Conservation (phyloP, 140 eudicot species). For the Ambrosia hybrid region DNA sequence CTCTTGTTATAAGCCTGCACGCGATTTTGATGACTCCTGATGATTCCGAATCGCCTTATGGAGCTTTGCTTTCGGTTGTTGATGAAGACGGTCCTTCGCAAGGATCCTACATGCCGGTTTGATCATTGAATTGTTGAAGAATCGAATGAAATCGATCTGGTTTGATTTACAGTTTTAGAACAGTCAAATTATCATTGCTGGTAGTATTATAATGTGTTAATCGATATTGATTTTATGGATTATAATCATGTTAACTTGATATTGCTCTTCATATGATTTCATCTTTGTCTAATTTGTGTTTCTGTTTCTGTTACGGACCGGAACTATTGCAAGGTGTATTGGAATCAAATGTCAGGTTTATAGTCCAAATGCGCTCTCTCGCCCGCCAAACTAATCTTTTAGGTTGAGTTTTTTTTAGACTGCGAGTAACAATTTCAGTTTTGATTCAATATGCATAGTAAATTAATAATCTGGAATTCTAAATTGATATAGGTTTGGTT, state of each 20-base stretch:
- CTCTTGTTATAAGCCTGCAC: slow-evolving; percentile 32
- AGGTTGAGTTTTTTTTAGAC: too few relatives aligned
- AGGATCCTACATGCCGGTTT: slow-evolving; percentile 40
- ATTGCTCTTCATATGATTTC: background rate
- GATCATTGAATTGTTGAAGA: slow-evolving; percentile 23
- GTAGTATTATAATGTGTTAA: slow-evolving; percentile 3
- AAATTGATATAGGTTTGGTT: too few relatives aligned
- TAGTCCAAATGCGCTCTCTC: too few relatives aligned
- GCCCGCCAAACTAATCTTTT: too few relatives aligned
- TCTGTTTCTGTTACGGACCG: too few relatives aligned
- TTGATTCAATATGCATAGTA: too few relatives aligned
- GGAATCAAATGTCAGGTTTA: too few relatives aligned
- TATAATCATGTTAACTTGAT: background rate
- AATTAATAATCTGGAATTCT: too few relatives aligned
- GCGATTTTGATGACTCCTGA: slow-evolving; percentile 47
- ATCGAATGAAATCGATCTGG: background rate
- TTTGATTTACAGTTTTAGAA: slow-evolving; percentile 18
- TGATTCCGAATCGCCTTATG: slow-evolving; percentile 46
- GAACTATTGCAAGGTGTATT: too few relatives aligned
- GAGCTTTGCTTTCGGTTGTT: slow-evolving; percentile 50
- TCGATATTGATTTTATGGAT: slow-evolving; percentile 6
- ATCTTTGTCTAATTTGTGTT: slow-evolving; percentile 9
- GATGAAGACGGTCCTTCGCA: slow-evolving; percentile 40
- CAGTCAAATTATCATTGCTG: slow-evolving; percentile 15
- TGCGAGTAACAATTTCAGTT: too few relatives aligned